Evolutionary conservation across 2,329 filamentous ascomycete species (phyloP).

Genomic region (Exserohilum rostratum): DNA sequence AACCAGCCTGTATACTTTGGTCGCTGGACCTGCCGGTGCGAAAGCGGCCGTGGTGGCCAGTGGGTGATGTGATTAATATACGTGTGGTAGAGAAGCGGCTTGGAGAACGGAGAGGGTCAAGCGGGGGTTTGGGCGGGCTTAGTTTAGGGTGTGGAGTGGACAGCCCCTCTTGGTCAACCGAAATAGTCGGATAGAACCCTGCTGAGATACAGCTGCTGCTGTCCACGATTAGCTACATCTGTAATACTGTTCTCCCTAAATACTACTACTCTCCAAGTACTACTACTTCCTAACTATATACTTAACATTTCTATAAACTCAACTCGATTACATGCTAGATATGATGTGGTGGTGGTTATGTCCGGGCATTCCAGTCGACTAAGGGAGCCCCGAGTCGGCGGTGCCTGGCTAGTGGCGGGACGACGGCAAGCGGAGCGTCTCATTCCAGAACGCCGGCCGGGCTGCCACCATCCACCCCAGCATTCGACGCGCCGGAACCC

Average conservation of each 20-base stretch:
- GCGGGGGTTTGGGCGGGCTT: not conserved
- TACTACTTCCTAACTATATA: too few relatives aligned
- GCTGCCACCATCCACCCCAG: constrained; percentile 5
- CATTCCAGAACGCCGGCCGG: constrained; percentile 8
- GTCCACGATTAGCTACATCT: too few relatives aligned
- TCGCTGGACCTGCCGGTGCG: constrained; percentile 4
- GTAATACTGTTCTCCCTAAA: too few relatives aligned
- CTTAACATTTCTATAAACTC: too few relatives aligned
- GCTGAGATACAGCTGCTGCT: too few relatives aligned
- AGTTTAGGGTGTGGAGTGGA: constrained; percentile 2
- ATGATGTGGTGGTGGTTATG: too few relatives aligned
- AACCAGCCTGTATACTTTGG: constrained; percentile 10
- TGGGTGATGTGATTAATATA: too few relatives aligned
- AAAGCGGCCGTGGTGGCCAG: not conserved
- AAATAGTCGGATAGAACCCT: too few relatives aligned
- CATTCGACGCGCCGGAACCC: not conserved
- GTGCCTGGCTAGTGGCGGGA: constrained; percentile 12
- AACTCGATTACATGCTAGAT: too few relatives aligned
- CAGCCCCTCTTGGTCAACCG: too few relatives aligned
- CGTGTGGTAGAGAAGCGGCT: not conserved
- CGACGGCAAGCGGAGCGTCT: constrained; percentile 11
- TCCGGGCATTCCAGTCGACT: too few relatives aligned
- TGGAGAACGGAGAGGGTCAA: not conserved
- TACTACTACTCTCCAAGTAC: too few relatives aligned
- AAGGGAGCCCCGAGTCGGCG: constrained; percentile 1